Evolutionary conservation across 257 asterid genomes (phyloP).

Genomic region (Plantago elongata): DNA sequence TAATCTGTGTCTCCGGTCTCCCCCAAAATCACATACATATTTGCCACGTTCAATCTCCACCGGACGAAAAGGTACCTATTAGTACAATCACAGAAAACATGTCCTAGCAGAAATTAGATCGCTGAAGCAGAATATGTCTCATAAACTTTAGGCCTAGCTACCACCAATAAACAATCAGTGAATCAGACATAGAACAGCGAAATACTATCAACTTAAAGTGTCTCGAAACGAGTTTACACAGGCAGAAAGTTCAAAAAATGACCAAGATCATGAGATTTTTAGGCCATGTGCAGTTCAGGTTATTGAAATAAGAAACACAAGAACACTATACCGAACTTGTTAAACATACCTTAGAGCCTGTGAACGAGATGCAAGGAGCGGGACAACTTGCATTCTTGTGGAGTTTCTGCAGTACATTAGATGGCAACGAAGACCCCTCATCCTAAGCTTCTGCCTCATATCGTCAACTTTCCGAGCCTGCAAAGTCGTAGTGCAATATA

Average conservation of each 20-base stretch:
- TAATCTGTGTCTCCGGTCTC: slow-evolving; percentile 88
- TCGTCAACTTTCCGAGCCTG: slow-evolving; percentile 81
- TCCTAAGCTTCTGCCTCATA: slow-evolving; percentile 83
- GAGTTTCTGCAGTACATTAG: slow-evolving; percentile 83
- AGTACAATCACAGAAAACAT: neutral
- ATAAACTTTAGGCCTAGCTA: no score
- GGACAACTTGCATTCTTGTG: slow-evolving; percentile 76
- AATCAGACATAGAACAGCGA: no score
- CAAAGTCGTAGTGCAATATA: neutral
- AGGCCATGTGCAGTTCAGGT: neutral
- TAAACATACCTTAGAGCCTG: slow-evolving; percentile 74
- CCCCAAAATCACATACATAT: slow-evolving; percentile 76
- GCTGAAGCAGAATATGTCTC: no score
- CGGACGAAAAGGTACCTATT: slow-evolving; percentile 78
- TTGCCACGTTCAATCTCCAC: slow-evolving; percentile 73
- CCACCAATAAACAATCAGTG: no score
- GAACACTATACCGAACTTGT: neutral
- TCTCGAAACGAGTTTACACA: no score
- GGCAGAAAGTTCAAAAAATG: no score
- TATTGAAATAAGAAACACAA: neutral
- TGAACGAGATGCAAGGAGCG: slow-evolving; percentile 82
- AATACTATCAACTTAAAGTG: no score
- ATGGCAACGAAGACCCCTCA: slow-evolving; percentile 87
- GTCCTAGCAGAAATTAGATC: no score
- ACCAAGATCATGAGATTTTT: no score